Conservation (phyloP, 1,139 yeast genomes). For the Casaregolazyma lundiana region DNA sequence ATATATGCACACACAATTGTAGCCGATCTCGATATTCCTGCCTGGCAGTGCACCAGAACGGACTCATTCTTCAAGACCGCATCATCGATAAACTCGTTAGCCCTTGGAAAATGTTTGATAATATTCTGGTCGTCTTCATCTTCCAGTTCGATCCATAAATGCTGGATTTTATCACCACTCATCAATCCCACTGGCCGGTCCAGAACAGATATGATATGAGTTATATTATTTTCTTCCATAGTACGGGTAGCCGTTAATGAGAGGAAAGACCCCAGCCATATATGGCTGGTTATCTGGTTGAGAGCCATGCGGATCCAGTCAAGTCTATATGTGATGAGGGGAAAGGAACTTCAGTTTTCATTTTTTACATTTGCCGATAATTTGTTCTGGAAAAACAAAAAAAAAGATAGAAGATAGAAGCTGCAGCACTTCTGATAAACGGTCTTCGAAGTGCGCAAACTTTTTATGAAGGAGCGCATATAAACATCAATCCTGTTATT, state of each 20-base stretch:
- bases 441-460: too few relatives aligned
- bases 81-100: slow-evolving; percentile 61
- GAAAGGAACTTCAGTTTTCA: not conserved
- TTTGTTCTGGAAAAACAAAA: not conserved
- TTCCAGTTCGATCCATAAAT: slow-evolving; percentile 62
- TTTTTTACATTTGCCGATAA: not conserved
- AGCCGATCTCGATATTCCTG: slow-evolving; percentile 82
- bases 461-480: too few relatives aligned
- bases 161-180: slow-evolving; percentile 39
- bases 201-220: slow-evolving; percentile 65
- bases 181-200: slow-evolving; percentile 36
- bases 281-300: slow-evolving; percentile 30
- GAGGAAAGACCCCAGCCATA: slow-evolving; percentile 33
- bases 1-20: slow-evolving; percentile 70
- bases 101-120: slow-evolving; percentile 52
- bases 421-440: too few relatives aligned
- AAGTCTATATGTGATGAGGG: slow-evolving; percentile 2
- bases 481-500: too few relatives aligned
- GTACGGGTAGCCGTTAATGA: slow-evolving; percentile 29
- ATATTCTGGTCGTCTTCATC: slow-evolving; percentile 63
- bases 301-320: slow-evolving; percentile 17
- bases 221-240: slow-evolving; percentile 38
- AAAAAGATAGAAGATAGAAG: too few relatives aligned
- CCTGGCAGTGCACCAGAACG: slow-evolving; percentile 50
- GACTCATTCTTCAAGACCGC: slow-evolving; percentile 42